Percentiles rank a stretch among this genome's conserved stretches.
phyloP scores from a whole-genome alignment of 148 eudicot species.

The Amaranthus cruentus region DNA sequence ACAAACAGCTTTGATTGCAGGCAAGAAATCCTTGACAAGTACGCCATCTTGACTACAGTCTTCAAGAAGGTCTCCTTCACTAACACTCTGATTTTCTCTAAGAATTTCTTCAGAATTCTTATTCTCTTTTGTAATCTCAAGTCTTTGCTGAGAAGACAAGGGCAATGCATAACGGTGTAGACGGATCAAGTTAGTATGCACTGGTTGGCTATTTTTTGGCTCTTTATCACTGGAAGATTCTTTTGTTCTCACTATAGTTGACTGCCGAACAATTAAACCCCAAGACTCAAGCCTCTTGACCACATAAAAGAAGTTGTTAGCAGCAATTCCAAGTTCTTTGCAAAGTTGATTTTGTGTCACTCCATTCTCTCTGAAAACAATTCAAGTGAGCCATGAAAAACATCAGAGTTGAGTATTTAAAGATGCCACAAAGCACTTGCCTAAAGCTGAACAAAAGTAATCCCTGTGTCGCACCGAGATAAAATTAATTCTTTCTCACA shows the following conservation, averaged over 20 bases:
- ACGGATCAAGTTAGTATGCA: constrained; percentile 73
- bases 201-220: constrained; percentile 43
- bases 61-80: constrained; percentile 32
- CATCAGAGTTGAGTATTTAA: background rate
- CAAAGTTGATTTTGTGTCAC: constrained; percentile 74
- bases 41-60: constrained; percentile 57
- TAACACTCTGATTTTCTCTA: constrained; percentile 23
- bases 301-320: constrained; percentile 68
- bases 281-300: constrained; percentile 71
- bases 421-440: background rate
- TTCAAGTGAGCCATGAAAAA: background rate
- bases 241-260: constrained; percentile 70
- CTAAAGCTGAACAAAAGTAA: background rate
- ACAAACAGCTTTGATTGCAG: constrained; percentile 74
- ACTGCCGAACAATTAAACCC: constrained; percentile 80
- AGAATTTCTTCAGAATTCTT: constrained; percentile 37
- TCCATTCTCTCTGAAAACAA: constrained; percentile 59
- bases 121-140: constrained; percentile 69
- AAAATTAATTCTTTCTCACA: background rate
- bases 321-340: constrained; percentile 59
- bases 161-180: constrained; percentile 81
- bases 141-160: constrained; percentile 79
- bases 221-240: constrained; percentile 43
- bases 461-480: background rate
- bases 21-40: constrained; percentile 70